These are phyloP conservation scores for Picocystis sp. DNA, from an alignment of 163 green algal genomes.

Conservation along the genomic window DNA sequence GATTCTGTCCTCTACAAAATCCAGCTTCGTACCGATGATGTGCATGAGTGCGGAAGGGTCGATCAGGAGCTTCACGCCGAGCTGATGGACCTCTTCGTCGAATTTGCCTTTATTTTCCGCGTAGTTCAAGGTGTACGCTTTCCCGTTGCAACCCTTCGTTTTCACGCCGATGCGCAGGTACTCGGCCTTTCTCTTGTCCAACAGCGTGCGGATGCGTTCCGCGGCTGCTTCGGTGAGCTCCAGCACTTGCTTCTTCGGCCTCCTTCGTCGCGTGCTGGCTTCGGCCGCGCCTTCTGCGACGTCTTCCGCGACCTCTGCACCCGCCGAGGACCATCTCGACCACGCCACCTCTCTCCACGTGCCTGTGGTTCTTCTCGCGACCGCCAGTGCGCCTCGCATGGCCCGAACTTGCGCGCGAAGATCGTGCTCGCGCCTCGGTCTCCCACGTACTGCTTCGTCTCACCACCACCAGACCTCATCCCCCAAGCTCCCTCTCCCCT, in stretches of 20 bases:
- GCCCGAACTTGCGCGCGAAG: too few species aligned
- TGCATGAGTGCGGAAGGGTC: slow-evolving; percentile 91
- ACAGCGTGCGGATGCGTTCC: slow-evolving; percentile 56
- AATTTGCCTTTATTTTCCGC: slow-evolving; percentile 27
- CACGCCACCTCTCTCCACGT: too few species aligned
- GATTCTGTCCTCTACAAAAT: slow-evolving; percentile 84
- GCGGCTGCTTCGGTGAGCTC: slow-evolving; percentile 75
- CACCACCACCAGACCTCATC: too few species aligned
- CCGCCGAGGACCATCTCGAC: too few species aligned
- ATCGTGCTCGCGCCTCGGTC: too few species aligned
- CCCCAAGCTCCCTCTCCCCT: too few species aligned
- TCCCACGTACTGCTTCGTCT: too few species aligned
- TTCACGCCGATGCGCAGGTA: slow-evolving; percentile 88
- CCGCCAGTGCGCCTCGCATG: too few species aligned
- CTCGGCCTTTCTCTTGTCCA: slow-evolving; percentile 62
- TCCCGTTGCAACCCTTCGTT: slow-evolving; percentile 83
- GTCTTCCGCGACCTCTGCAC: too few species aligned
- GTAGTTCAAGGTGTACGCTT: slow-evolving; percentile 97
- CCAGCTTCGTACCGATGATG: slow-evolving; percentile 88
- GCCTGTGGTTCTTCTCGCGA: too few species aligned
- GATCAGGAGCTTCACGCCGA: slow-evolving; percentile 78
- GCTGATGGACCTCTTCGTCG: slow-evolving; percentile 47
- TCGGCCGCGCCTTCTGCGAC: too few species aligned
- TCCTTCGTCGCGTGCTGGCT: too few species aligned
- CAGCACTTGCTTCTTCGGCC: slow-evolving; percentile 44